These are phyloP conservation scores for Scenedesmus sp. DNA, from an alignment of 163 green algal species.

Conservation along the genomic window DNA sequence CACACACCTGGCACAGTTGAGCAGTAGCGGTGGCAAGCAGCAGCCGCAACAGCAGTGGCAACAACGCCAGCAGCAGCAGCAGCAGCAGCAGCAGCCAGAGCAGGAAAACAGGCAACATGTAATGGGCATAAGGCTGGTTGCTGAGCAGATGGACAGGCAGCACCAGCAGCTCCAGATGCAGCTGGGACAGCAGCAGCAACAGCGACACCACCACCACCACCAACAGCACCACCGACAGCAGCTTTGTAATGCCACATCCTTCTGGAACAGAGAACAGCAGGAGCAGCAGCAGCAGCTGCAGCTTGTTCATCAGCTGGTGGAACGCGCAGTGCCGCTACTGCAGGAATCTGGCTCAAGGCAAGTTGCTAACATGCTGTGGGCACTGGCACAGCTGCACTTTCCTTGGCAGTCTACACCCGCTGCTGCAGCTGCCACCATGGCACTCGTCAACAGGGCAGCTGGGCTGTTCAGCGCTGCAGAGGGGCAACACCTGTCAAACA, in stretches of 20 bases:
- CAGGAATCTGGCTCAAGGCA: neutral
- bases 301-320: neutral
- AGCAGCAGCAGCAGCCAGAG: neutral
- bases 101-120: slow-evolving; percentile 23
- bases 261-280: neutral
- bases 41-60: slow-evolving; percentile 11
- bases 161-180: slow-evolving; percentile 32
- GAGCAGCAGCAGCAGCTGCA: slow-evolving; percentile 28
- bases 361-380: slow-evolving; percentile 54
- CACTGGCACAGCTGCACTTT: slow-evolving; percentile 15
- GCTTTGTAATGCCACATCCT: neutral
- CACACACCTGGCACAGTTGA: slow-evolving; percentile 49
- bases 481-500: slow-evolving; percentile 36
- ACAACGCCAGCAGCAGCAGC: slow-evolving; percentile 9
- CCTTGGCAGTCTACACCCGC: neutral
- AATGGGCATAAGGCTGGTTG: neutral
- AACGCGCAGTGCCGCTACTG: neutral
- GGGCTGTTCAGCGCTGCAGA: slow-evolving; percentile 36
- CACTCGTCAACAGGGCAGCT: slow-evolving; percentile 20
- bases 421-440: neutral
- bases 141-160: slow-evolving; percentile 34
- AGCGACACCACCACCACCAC: neutral
- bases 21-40: neutral
- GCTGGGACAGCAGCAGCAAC: slow-evolving; percentile 3
- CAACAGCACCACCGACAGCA: neutral